A percentile compares a stretch with the other conserved stretches of the same genome.
These are phyloP conservation scores for Cladosporium sp. DNA, from an alignment of 2,329 filamentous ascomycete species.

Conservation along the genomic window DNA sequence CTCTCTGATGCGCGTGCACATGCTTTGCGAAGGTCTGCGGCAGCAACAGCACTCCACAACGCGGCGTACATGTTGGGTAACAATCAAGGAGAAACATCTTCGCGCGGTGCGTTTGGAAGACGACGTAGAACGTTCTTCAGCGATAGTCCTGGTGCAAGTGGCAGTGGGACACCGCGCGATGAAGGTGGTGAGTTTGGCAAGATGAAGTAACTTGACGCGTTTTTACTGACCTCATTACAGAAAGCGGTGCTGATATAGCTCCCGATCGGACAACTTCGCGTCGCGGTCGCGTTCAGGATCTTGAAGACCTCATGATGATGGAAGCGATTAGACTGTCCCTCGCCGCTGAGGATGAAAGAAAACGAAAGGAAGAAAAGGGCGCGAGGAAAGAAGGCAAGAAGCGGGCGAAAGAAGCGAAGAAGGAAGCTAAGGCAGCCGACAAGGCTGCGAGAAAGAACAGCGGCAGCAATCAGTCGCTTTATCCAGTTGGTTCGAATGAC, in stretches of 20 bases:
- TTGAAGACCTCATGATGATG: slow-evolving; percentile 98
- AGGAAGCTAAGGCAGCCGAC: slow-evolving; percentile 62
- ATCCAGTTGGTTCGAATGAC: slow-evolving; percentile 30
- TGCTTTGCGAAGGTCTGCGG: slow-evolving; percentile 79
- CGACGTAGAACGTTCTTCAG: slow-evolving; percentile 51
- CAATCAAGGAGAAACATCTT: slow-evolving; percentile 12
- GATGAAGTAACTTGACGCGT: slow-evolving; percentile 24
- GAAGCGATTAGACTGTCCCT: slow-evolving; percentile 89
- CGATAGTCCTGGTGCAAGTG: slow-evolving; percentile 44
- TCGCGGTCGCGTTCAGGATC: slow-evolving; percentile 69
- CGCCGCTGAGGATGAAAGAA: slow-evolving; percentile 90
- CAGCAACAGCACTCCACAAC: slow-evolving; percentile 89
- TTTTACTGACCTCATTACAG: slow-evolving; percentile 5
- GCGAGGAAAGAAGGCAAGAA: slow-evolving; percentile 79
- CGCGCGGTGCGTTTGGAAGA: slow-evolving; percentile 34
- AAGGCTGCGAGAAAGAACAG: slow-evolving; percentile 48
- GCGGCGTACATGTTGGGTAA: slow-evolving; percentile 84
- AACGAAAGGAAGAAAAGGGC: slow-evolving; percentile 78
- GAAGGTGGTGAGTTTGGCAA: slow-evolving; percentile 29
- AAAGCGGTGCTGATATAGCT: slow-evolving; percentile 32
- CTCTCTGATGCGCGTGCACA: slow-evolving; percentile 79
- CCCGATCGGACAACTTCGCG: slow-evolving; percentile 49
- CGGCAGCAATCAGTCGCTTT: slow-evolving; percentile 55
- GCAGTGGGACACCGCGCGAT: slow-evolving; percentile 40
- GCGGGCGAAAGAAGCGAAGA: slow-evolving; percentile 70